Evolutionary conservation across 352 stramenopile genomes (phyloP).

Genomic region (Globisporangium camurandrum): DNA sequence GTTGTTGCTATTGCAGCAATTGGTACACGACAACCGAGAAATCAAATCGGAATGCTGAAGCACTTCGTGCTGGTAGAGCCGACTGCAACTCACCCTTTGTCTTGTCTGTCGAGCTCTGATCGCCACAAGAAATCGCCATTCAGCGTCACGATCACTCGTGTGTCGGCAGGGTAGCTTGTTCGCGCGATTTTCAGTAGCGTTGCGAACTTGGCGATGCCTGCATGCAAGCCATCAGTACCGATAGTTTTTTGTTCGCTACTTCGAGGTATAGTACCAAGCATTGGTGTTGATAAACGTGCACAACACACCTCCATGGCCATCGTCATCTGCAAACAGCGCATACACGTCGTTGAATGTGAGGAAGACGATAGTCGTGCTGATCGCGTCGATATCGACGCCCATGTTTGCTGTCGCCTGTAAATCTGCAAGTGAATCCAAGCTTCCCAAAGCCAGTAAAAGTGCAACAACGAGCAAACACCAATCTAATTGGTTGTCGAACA

Average conservation of each 20-base stretch:
- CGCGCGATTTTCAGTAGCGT: slow-evolving; percentile 34
- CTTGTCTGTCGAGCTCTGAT: slow-evolving; percentile 48
- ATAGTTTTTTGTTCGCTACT: too few species aligned
- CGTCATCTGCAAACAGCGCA: slow-evolving; percentile 38
- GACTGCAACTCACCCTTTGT: slow-evolving; percentile 45
- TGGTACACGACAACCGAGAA: too few species aligned
- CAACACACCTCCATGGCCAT: slow-evolving; percentile 17
- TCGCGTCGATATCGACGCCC: too few species aligned
- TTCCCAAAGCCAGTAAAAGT: too few species aligned
- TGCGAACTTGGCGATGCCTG: slow-evolving; percentile 42
- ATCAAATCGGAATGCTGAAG: not conserved
- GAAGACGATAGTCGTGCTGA: too few species aligned
- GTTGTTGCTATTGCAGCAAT: not conserved
- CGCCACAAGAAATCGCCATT: slow-evolving; percentile 72
- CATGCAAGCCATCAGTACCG: not conserved
- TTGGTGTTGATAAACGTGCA: too few species aligned
- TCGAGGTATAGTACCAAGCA: too few species aligned
- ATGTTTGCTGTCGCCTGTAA: too few species aligned
- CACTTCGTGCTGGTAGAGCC: too few species aligned
- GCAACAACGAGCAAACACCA: too few species aligned
- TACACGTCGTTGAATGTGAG: slow-evolving; percentile 73
- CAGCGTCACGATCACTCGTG: slow-evolving; percentile 45
- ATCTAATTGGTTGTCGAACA: too few species aligned
- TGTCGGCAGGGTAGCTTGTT: slow-evolving; percentile 15
- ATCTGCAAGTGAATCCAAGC: too few species aligned